These are phyloP conservation scores for Daedaleopsis nitida DNA, from an alignment of 768 basidiomycete species.

Conservation along the genomic window DNA sequence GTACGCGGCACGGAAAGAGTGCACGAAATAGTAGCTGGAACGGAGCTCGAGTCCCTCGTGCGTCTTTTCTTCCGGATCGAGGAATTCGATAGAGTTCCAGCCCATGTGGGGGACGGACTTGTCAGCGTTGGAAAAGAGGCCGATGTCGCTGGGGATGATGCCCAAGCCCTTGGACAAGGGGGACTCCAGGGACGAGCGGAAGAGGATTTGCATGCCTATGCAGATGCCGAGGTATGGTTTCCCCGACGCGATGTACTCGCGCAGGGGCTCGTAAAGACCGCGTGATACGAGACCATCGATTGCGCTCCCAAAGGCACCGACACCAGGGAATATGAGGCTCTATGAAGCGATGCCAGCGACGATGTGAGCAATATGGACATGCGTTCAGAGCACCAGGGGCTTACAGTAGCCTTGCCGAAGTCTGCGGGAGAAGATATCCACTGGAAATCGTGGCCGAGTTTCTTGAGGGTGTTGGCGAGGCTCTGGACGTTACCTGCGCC, in stretches of 20 bases:
- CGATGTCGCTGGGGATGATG: conserved; percentile 80
- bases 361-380: conserved; percentile 8
- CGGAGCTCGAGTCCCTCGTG: conserved; percentile 50
- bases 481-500: conserved; percentile 95
- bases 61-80: conserved; percentile 45
- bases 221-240: conserved; percentile 97
- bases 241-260: conserved; percentile 81
- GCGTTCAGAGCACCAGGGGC: conserved; percentile 12
- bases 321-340: conserved; percentile 96
- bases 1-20: conserved; percentile 89
- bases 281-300: conserved; percentile 71
- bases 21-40: conserved; percentile 95
- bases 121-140: conserved; percentile 64
- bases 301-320: conserved; percentile 90
- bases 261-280: conserved; percentile 80
- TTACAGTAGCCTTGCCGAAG: conserved; percentile 85
- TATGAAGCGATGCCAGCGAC: conserved; percentile 35
- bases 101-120: conserved; percentile 98
- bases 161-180: conserved; percentile 70
- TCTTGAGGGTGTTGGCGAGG: conserved; percentile 86
- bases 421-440: conserved; percentile 86
- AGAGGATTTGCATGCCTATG: conserved; percentile 97
- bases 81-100: conserved; percentile 80
- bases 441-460: conserved; percentile 82
- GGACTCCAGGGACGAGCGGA: conserved; percentile 82